Percentiles rank a stretch among this genome's conserved stretches.
Evolutionary conservation across 805 yeast genomes (phyloP).

Genomic region (Saccharomycopsis microspora): DNA sequence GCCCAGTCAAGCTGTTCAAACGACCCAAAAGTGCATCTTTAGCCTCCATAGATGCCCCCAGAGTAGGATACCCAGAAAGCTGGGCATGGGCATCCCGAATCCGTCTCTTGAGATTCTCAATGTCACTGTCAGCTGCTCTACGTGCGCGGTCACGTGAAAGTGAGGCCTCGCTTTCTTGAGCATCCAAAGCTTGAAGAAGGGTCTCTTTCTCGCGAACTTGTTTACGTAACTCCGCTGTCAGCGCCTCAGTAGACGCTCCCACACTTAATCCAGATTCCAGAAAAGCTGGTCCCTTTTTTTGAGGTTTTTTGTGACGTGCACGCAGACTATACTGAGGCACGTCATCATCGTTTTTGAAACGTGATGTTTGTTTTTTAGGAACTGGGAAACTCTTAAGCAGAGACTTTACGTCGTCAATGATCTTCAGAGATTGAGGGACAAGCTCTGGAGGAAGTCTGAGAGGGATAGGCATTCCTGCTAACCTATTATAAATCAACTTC

Average conservation of each 20-base stretch:
- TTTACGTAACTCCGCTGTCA: slow-evolving; percentile 31
- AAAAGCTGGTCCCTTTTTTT: slow-evolving; percentile 12
- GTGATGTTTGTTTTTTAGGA: slow-evolving; percentile 21
- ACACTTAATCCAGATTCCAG: slow-evolving; percentile 27
- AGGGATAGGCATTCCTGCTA: slow-evolving; percentile 86
- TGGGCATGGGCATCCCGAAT: slow-evolving; percentile 36
- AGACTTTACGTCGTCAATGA: slow-evolving; percentile 64
- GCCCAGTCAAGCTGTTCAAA: slow-evolving; percentile 53
- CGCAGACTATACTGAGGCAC: slow-evolving; percentile 58
- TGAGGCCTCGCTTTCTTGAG: slow-evolving; percentile 37
- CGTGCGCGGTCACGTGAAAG: slow-evolving; percentile 18
- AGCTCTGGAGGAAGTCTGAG: slow-evolving; percentile 74
- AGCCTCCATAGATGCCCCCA: slow-evolving; percentile 25
- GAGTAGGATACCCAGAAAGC: slow-evolving; percentile 20
- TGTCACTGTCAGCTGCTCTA: slow-evolving; percentile 36
- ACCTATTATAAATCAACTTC: slow-evolving; percentile 87
- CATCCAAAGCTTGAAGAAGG: slow-evolving; percentile 58
- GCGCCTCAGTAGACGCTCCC: slow-evolving; percentile 13
- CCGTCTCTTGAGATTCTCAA: slow-evolving; percentile 52
- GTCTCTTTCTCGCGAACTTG: slow-evolving; percentile 62
- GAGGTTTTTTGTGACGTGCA: slow-evolving; percentile 38
- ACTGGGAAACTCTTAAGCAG: slow-evolving; percentile 25
- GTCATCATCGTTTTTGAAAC: slow-evolving; percentile 67
- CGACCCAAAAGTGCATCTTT: slow-evolving; percentile 42
- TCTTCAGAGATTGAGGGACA: slow-evolving; percentile 74